Conservation (phyloP, 306 rosid species). For the Begonia peltatifolia region DNA sequence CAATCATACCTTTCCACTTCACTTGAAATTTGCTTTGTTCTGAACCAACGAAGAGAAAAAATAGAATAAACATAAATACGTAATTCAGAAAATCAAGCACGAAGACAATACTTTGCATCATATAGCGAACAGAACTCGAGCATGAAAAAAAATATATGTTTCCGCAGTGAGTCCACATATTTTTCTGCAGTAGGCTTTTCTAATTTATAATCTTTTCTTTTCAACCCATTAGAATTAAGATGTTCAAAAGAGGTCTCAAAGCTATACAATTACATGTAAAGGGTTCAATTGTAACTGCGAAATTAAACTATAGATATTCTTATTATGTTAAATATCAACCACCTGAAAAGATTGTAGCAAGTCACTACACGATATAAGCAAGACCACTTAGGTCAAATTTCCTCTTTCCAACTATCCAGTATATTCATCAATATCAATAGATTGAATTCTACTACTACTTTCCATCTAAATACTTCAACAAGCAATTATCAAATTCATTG, state of each 20-base stretch:
- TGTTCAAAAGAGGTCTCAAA: constrained; percentile 64
- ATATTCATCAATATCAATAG: no score
- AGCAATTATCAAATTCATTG: no score
- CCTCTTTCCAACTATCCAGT: no score
- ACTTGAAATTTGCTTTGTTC: constrained; percentile 1
- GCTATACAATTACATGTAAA: constrained; percentile 61
- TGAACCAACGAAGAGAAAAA: not conserved
- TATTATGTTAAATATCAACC: not conserved
- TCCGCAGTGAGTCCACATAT: constrained; percentile 34
- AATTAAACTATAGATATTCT: constrained; percentile 5
- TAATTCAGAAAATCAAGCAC: no score
- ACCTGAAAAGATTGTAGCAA: not conserved
- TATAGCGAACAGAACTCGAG: constrained; percentile 2
- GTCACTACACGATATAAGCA: not conserved
- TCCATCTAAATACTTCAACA: no score
- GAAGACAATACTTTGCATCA: constrained; percentile 4
- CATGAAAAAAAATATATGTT: constrained; percentile 32
- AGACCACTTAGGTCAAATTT: no score
- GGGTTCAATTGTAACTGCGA: constrained; percentile 91
- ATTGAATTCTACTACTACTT: no score
- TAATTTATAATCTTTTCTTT: constrained; percentile 34
- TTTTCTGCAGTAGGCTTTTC: constrained; percentile 38
- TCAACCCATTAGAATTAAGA: constrained; percentile 39
- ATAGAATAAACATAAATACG: not conserved
- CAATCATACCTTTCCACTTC: not conserved